Conservation (phyloP, 306 rosid species). For the Prosopis cineraria region DNA sequence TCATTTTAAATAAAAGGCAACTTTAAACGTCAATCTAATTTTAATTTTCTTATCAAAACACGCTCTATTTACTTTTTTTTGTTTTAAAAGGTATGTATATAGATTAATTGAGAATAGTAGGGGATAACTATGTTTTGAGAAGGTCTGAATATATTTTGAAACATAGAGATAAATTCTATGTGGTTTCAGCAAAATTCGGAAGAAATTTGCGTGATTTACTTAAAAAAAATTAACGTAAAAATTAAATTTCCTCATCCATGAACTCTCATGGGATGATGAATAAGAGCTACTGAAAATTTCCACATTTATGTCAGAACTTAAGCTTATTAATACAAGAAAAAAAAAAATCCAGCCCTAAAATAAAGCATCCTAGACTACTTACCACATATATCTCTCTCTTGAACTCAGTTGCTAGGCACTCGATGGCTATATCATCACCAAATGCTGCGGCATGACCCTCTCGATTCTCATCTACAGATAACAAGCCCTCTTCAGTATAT, state of each 20-base stretch:
- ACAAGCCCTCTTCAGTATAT: conserved; percentile 89
- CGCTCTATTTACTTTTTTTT: not conserved
- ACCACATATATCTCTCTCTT: conserved; percentile 95
- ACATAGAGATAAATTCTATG: not conserved
- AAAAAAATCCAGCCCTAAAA: not conserved
- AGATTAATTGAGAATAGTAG: not conserved
- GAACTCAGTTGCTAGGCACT: conserved; percentile 97
- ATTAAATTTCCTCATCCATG: not conserved
- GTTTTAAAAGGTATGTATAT: not conserved
- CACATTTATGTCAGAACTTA: not conserved
- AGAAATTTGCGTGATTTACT: not conserved
- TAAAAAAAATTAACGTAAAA: not conserved
- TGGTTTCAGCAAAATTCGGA: not conserved
- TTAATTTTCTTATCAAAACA: not conserved
- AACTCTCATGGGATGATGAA: not conserved
- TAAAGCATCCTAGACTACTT: conserved; percentile 39
- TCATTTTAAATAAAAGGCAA: not conserved
- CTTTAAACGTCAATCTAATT: not conserved
- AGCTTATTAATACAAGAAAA: not conserved
- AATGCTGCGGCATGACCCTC: conserved; percentile 95
- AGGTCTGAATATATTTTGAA: not conserved
- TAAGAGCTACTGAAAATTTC: not conserved
- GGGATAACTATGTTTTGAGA: not conserved
- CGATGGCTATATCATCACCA: conserved; percentile 98
- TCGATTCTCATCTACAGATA: conserved; percentile 86